Evolutionary conservation across 345 rosid species (phyloP).

Genomic region (Moricandia arvensis): DNA sequence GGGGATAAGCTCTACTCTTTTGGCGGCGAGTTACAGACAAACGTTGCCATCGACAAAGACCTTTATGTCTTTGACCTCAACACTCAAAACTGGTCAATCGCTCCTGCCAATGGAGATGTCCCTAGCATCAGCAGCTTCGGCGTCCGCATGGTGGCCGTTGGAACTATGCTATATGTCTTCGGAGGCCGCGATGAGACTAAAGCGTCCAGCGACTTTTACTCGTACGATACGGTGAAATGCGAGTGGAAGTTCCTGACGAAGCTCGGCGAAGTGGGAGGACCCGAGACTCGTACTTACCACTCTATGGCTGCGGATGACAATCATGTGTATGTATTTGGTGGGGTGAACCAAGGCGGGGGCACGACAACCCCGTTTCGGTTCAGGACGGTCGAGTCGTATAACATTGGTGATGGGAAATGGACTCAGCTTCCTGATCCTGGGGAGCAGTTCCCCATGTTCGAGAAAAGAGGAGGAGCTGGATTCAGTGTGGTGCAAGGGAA

Average conservation of each 20-base stretch:
- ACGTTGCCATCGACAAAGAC: slow-evolving; percentile 9
- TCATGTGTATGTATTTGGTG: slow-evolving; percentile 11
- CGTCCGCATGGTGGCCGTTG: neutral
- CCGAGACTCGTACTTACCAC: slow-evolving; percentile 4
- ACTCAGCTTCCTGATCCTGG: neutral
- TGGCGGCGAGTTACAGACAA: slow-evolving; percentile 11
- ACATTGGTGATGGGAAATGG: neutral
- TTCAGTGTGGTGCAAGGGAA: slow-evolving; percentile 9
- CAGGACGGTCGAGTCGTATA: neutral
- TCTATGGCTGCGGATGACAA: slow-evolving; percentile 4
- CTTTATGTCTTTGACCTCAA: slow-evolving; percentile 24
- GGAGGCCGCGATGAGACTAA: neutral
- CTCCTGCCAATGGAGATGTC: no score
- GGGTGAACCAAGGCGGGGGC: neutral
- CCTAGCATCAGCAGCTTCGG: no score
- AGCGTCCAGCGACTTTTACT: neutral
- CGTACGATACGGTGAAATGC: neutral
- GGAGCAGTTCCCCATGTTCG: neutral
- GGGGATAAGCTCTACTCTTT: slow-evolving; percentile 21
- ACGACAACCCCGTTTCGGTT: no score
- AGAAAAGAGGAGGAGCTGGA: slow-evolving; percentile 6
- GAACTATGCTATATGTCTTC: neutral
- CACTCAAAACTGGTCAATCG: neutral
- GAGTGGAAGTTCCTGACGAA: slow-evolving; percentile 15
- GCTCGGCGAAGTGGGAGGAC: neutral